Percentiles rank a stretch among this genome's conserved stretches.
Conservation (phyloP, 805 yeast species). For the Ogataea parapolymorpha region DNA sequence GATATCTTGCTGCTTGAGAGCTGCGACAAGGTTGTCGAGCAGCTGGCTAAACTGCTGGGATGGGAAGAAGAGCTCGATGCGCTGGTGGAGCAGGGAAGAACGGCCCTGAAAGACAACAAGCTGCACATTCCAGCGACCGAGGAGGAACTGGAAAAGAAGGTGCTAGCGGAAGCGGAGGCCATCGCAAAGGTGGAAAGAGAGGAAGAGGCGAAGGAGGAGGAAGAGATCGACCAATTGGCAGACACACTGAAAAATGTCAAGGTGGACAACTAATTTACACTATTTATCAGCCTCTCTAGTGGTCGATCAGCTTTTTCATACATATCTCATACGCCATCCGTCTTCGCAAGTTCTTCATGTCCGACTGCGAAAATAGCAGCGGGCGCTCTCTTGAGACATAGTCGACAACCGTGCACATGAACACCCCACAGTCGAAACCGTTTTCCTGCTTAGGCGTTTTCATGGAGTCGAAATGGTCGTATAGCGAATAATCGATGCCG, state of each 20-base stretch:
- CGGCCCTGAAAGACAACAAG: constrained; percentile 7
- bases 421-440: constrained; percentile 95
- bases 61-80: constrained; percentile 57
- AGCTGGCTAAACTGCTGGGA: constrained; percentile 52
- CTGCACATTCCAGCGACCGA: constrained; percentile 9
- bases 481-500: constrained; percentile 30
- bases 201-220: constrained; percentile 14
- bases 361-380: constrained; percentile 58
- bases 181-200: constrained; percentile 24
- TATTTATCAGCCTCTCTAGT: constrained; percentile 3
- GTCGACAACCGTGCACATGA: constrained; percentile 75
- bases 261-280: constrained; percentile 9
- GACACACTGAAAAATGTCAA: constrained; percentile 15
- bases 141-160: constrained; percentile 20
- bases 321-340: constrained; percentile 63
- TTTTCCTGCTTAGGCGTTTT: constrained; percentile 78
- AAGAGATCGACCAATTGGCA: constrained; percentile 19
- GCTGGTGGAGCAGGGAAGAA: constrained; percentile 33
- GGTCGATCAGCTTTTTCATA: constrained; percentile 15
- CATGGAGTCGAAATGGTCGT: constrained; percentile 23
- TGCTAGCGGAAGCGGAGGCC: constrained; percentile 27
- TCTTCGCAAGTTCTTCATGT: constrained; percentile 65
- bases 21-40: constrained; percentile 63
- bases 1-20: constrained; percentile 62
- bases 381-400: constrained; percentile 50